phyloP scores from a whole-genome alignment of 805 yeast genomes.

The Kazachstania africana region DNA sequence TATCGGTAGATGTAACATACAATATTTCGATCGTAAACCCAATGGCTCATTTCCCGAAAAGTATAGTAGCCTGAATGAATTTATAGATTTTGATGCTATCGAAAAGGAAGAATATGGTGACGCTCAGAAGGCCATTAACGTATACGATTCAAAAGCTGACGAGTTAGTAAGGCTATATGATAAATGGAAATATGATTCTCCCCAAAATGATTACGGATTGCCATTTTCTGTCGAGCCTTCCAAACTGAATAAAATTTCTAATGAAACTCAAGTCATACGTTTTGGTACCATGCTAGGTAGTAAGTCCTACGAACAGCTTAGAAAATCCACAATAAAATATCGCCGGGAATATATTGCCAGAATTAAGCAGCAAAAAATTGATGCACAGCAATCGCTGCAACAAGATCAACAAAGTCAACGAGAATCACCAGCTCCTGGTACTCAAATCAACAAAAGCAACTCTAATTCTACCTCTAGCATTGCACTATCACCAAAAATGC shows the following conservation, averaged over 20 bases:
- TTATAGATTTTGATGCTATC: slow-evolving; percentile 29
- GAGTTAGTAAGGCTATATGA: slow-evolving; percentile 39
- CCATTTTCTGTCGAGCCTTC: slow-evolving; percentile 73
- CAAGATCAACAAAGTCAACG: slow-evolving; percentile 6
- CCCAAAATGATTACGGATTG: slow-evolving; percentile 32
- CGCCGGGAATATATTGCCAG: slow-evolving; percentile 42
- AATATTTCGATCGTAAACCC: slow-evolving; percentile 66
- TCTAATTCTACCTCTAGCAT: neutral
- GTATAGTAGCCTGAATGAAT: slow-evolving; percentile 24
- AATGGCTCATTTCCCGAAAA: slow-evolving; percentile 15
- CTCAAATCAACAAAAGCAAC: slow-evolving; percentile 1
- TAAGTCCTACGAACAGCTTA: slow-evolving; percentile 69
- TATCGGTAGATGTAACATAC: slow-evolving; percentile 56
- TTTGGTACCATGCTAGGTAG: slow-evolving; percentile 86
- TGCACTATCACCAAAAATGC: slow-evolving; percentile 1
- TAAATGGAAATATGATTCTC: slow-evolving; percentile 59
- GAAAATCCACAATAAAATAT: slow-evolving; percentile 58
- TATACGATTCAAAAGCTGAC: slow-evolving; percentile 38
- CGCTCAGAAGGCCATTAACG: slow-evolving; percentile 24
- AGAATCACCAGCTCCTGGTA: slow-evolving; percentile 1
- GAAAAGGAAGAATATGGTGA: slow-evolving; percentile 16
- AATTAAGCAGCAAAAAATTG: slow-evolving; percentile 25
- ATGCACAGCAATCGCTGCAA: slow-evolving; percentile 14
- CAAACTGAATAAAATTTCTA: slow-evolving; percentile 65
- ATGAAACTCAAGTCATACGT: slow-evolving; percentile 78